Conservation (phyloP, 495 filamentous ascomycete species). For the Podospora fimiseda region DNA sequence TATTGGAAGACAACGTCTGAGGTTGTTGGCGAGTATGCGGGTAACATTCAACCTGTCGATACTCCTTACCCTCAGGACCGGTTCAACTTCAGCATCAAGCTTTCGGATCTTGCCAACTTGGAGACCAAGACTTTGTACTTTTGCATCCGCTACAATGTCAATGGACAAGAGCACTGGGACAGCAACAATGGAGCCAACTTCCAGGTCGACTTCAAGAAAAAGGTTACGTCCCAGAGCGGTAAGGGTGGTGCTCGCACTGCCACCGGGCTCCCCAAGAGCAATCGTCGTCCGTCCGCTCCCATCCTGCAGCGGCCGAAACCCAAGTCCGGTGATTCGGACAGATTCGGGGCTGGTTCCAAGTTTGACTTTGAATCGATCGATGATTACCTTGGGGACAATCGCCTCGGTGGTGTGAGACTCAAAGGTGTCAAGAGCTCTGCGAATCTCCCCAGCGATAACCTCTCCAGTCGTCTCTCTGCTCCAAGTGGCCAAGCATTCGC, state of each 20-base stretch:
- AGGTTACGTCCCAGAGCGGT: constrained; percentile 51
- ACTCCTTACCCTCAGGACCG: constrained; percentile 67
- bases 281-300: constrained; percentile 46
- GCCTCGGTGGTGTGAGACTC: constrained; percentile 38
- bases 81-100: constrained; percentile 89
- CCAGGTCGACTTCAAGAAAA: constrained; percentile 86
- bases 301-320: constrained; percentile 50
- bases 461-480: constrained; percentile 43
- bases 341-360: constrained; percentile 57
- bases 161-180: constrained; percentile 89
- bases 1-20: constrained; percentile 98
- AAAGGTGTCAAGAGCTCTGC: constrained; percentile 45
- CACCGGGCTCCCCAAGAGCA: constrained; percentile 69
- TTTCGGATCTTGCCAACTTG: constrained; percentile 83
- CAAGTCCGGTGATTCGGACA: constrained; percentile 59
- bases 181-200: constrained; percentile 84
- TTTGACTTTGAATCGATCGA: constrained; percentile 53
- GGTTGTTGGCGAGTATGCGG: constrained; percentile 78
- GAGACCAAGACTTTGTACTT: constrained; percentile 86
- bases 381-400: constrained; percentile 48
- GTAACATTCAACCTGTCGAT: constrained; percentile 66
- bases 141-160: constrained; percentile 83
- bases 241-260: constrained; percentile 50
- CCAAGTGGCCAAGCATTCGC: constrained; percentile 72
- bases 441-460: constrained; percentile 43